Percentiles rank a stretch among this genome's conserved stretches.
Evolutionary conservation across 192 early-diverging fungal species (phyloP).

Genomic region (Allomyces macrogynus): DNA sequence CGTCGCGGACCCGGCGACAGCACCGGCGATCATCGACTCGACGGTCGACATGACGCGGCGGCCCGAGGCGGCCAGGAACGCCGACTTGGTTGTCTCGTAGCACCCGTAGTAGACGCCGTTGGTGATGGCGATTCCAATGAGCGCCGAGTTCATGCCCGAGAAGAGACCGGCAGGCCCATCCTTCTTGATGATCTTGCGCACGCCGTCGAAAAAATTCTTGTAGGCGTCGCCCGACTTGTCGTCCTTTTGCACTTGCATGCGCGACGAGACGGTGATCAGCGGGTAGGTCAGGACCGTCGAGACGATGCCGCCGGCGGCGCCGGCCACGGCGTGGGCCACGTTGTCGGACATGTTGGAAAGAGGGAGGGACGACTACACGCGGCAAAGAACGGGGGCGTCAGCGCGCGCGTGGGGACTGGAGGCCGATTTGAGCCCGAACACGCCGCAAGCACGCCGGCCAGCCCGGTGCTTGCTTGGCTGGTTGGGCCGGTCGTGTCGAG

Average conservation of each 20-base stretch:
- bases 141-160: slow-evolving; percentile 79
- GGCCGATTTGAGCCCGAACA: too few relatives aligned
- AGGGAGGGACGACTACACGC: neutral
- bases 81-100: slow-evolving; percentile 73
- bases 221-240: slow-evolving; percentile 35
- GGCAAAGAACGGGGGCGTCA: too few relatives aligned
- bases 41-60: slow-evolving; percentile 49
- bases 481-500: too few relatives aligned
- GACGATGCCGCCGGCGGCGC: slow-evolving; percentile 72
- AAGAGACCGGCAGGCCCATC: slow-evolving; percentile 82
- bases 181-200: slow-evolving; percentile 68
- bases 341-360: slow-evolving; percentile 28
- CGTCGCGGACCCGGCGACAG: slow-evolving; percentile 64
- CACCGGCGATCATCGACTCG: slow-evolving; percentile 85
- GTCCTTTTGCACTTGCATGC: slow-evolving; percentile 59
- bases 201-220: slow-evolving; percentile 44
- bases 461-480: too few relatives aligned
- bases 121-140: slow-evolving; percentile 91
- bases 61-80: slow-evolving; percentile 46
- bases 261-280: slow-evolving; percentile 54
- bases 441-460: too few relatives aligned
- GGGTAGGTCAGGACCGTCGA: slow-evolving; percentile 91
- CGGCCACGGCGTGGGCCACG: slow-evolving; percentile 37
- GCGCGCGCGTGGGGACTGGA: too few relatives aligned
- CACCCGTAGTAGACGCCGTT: slow-evolving; percentile 58